Conservation (phyloP, 2,329 filamentous ascomycete genomes). For the Thelonectria blattea region DNA sequence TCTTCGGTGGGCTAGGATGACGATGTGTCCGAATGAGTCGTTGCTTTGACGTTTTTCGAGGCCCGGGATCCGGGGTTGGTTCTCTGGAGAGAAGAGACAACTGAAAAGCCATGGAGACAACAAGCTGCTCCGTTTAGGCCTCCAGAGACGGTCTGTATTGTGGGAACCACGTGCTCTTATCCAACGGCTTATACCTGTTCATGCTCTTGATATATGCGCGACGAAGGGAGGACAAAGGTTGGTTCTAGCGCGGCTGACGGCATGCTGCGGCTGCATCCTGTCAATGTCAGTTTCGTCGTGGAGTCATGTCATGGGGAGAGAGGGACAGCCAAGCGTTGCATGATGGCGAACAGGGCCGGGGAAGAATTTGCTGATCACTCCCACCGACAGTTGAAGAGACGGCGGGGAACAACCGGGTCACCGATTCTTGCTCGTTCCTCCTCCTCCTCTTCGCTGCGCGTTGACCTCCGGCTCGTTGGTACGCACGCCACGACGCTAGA, state of each 20-base stretch:
- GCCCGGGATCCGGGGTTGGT: not conserved
- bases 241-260: not conserved
- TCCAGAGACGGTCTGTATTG: not conserved
- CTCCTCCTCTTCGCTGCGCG: not conserved
- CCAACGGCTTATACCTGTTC: constrained; percentile 15
- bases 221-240: not conserved
- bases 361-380: too few relatives aligned
- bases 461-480: not conserved
- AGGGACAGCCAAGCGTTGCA: not conserved
- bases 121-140: not conserved
- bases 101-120: not conserved
- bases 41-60: not conserved
- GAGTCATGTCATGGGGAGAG: not conserved
- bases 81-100: not conserved
- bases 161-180: constrained; percentile 10
- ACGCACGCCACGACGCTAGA: not conserved
- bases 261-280: not conserved
- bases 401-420: not conserved
- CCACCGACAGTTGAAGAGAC: too few relatives aligned
- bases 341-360: not conserved
- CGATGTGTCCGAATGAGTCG: not conserved
- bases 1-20: not conserved
- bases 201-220: not conserved
- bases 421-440: not conserved
- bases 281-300: not conserved